Base-by-base conservation (phyloP, 2,329 filamentous ascomycete species). In the Penicillium thymicola region DNA sequence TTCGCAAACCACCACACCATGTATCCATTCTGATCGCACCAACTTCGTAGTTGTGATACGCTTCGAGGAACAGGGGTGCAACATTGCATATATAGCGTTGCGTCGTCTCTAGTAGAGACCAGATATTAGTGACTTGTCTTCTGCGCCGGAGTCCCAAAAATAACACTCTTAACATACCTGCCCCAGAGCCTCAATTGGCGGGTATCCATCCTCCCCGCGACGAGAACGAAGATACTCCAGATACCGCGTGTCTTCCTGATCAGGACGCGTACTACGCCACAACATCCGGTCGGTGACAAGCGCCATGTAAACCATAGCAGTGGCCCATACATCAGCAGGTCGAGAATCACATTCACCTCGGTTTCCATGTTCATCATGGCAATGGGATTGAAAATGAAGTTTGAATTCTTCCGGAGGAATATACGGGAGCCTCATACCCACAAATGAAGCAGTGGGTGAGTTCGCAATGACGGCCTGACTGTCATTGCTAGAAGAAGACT, bases 21-120 rank as follows among this genome's bases (percentile, higher is more conserved):
- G 48, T 16, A 72, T 59, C 69, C 70, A 71, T 23, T 70, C 62
- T 7, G 69, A 69, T 5, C 57, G 58, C 4, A 71, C 42, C 38
- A 67, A 60, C 5, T 62, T 59, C 1, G 28, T 37, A 2, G 65
- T 58, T 14, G 61, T 67, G 16, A 70, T 68, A 5, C 70, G 60
- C 23, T 57, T 59, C n/a, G 34, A 37, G 4, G 65, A 30, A 40
- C 58, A 58, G 1, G 69, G 69, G 45, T 70, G 54, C 8, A 72
- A 27, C 66, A 72, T 70, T 4, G 68, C 68, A 51, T 71, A 72
- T 10, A 71, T 61, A 4, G 65, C 60, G 48, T 66, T 69, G 2
- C 66, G 60, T 11, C 68, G 64, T 48, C 55, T 64, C 47, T 62
- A 47, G 48, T 62, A 47, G 48, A 23, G 61, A 49, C 11, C 1